These are phyloP conservation scores for Phialophora macrospora DNA, from an alignment of 2,329 filamentous ascomycete genomes.

Conservation along the genomic window DNA sequence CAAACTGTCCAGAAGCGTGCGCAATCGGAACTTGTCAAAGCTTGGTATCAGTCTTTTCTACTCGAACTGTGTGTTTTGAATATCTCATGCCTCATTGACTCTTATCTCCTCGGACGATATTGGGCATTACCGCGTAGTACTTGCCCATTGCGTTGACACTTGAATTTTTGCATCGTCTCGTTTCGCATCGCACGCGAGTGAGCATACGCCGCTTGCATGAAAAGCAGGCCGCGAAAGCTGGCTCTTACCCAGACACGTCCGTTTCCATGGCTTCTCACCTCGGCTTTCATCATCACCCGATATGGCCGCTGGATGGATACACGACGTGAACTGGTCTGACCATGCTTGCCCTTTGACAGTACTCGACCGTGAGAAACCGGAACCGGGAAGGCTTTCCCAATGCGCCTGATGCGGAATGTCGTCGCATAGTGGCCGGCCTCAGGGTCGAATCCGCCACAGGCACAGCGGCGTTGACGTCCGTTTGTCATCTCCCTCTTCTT, in stretches of 20 bases:
- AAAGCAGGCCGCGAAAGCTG: neutral
- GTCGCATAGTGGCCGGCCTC: neutral
- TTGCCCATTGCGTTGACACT: neutral
- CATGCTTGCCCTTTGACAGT: neutral
- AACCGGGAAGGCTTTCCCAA: neutral
- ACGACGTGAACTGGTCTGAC: neutral
- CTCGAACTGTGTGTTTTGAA: neutral
- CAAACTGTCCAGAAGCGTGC: neutral
- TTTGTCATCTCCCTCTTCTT: neutral
- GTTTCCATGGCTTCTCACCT: neutral
- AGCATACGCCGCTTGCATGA: neutral
- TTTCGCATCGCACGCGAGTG: neutral
- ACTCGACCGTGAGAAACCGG: neutral
- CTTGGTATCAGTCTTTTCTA: neutral
- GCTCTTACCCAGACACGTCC: neutral
- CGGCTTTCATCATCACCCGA: neutral
- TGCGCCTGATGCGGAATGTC: neutral
- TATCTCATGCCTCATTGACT: constrained; percentile 1
- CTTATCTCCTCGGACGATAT: neutral
- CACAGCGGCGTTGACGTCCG: neutral
- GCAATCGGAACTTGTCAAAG: neutral
- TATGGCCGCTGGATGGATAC: neutral
- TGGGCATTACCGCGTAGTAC: neutral
- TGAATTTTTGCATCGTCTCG: neutral
- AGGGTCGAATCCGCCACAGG: neutral